These are phyloP conservation scores for Stachybotrys chlorohalonatus DNA, from an alignment of 2,329 filamentous ascomycete species.

Conservation along the genomic window DNA sequence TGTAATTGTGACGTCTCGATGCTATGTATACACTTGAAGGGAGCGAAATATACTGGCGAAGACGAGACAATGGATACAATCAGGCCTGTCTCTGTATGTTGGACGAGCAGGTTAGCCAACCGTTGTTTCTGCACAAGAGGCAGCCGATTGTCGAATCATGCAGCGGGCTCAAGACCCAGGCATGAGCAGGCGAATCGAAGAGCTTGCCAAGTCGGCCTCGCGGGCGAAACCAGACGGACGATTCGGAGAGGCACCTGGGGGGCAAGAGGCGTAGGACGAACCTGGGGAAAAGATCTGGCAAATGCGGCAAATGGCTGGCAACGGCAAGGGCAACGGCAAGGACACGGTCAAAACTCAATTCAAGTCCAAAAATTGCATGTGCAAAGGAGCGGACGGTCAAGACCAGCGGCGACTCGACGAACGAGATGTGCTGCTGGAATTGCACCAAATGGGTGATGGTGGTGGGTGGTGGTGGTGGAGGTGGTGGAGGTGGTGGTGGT, in stretches of 20 bases:
- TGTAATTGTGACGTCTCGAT: background rate
- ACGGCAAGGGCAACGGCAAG: background rate
- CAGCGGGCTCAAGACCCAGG: background rate
- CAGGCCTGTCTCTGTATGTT: background rate
- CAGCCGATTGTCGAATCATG: background rate
- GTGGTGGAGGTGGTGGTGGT: slow-evolving; percentile 14
- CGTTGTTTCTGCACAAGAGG: background rate
- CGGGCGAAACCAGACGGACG: background rate
- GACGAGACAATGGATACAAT: background rate
- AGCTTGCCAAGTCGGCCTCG: background rate
- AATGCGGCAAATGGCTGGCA: slow-evolving; percentile 5
- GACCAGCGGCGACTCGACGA: slow-evolving; percentile 44
- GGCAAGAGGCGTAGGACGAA: slow-evolving; percentile 7
- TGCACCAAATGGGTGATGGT: slow-evolving; percentile 34
- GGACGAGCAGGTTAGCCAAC: background rate
- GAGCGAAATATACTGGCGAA: background rate
- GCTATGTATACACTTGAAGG: background rate
- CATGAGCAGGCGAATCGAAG: background rate
- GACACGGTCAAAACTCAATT: slow-evolving; percentile 10
- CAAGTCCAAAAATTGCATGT: slow-evolving; percentile 11
- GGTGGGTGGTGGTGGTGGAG: slow-evolving; percentile 14
- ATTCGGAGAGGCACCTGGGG: background rate
- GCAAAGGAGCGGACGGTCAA: slow-evolving; percentile 51
- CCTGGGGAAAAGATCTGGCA: slow-evolving; percentile 10
- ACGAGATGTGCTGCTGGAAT: slow-evolving; percentile 44